A percentile compares a stretch with the other conserved stretches of the same genome.
Conservation (phyloP, 768 basidiomycete genomes). For the Tricholomella constricta region DNA sequence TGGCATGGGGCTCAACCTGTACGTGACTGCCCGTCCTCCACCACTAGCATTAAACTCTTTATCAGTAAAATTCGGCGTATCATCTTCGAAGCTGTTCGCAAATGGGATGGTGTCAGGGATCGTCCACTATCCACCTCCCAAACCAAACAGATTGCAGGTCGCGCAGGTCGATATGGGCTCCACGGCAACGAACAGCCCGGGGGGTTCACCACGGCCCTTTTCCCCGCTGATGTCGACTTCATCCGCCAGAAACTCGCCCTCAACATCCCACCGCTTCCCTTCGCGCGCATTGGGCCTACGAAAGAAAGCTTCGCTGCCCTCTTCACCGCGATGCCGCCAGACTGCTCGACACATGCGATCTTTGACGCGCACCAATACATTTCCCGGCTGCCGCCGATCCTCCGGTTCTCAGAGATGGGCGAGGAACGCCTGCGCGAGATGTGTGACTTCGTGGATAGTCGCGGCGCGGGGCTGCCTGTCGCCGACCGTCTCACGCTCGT, state of each 20-base stretch:
- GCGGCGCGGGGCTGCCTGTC: conserved; percentile 39
- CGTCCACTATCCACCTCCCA: conserved; percentile 65
- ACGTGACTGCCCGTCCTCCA: conserved; percentile 29
- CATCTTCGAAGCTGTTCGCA: conserved; percentile 48
- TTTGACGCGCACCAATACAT: conserved; percentile 52
- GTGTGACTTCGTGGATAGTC: conserved; percentile 46
- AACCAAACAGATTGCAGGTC: conserved; percentile 92
- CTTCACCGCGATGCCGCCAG: conserved; percentile 43
- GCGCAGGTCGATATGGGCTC: conserved; percentile 88
- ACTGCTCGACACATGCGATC: conserved; percentile 41
- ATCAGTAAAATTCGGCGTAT: conserved; percentile 79
- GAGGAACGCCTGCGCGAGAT: conserved; percentile 21
- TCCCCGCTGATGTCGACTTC: conserved; percentile 58
- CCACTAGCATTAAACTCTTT: neutral
- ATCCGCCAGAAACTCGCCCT: conserved; percentile 57
- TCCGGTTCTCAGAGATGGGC: conserved; percentile 34
- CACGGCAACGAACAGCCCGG: conserved; percentile 46
- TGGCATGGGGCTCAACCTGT: conserved; percentile 98
- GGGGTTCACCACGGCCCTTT: conserved; percentile 78
- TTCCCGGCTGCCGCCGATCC: conserved; percentile 43
- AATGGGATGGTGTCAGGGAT: conserved; percentile 56
- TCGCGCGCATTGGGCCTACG: conserved; percentile 47
- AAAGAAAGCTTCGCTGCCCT: conserved; percentile 18
- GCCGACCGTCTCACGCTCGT: conserved; percentile 47
- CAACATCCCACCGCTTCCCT: conserved; percentile 49